Evolutionary conservation across 352 stramenopile genomes (phyloP), one percentile per base, ranked within the genome.

Genomic region (Pythium utonaiense): DNA sequence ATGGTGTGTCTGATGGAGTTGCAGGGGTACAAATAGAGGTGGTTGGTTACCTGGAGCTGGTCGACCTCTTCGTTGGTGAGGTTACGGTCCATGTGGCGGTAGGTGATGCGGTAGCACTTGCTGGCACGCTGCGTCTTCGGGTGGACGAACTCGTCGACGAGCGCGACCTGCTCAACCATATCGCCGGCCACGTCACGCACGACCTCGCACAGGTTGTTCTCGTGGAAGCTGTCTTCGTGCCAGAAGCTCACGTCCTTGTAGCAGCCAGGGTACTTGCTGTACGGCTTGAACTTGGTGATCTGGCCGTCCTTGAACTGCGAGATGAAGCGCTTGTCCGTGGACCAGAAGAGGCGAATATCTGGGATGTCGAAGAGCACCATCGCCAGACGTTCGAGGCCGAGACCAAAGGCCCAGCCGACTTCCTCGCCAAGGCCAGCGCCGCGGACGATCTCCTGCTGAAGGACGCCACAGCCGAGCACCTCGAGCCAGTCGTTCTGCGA

Each of bases 281-380:
- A 99, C 9, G 96, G 90, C 69, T 98, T 96, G 70, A 99, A 99
- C 62, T 91, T 96, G 22, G 86, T 90, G 78, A 98, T 98, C 62
- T 95, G 56, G 12, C 94, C 96, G 56, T 95, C 80, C 65, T 92
- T 75, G 70, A 97, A 97, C 63, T 97, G 91, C 60, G 81, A 98
- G 48, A 91, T 78, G 71, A 98, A 98, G 33, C 97, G 83, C 58
- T 83, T 49, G 77, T 99, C 97, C 33, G 97, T 73, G 0, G 89
- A 97, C 97, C 97, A 99, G 81, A 99, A 99, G 14, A 99, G 71
- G 34, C 98, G 96, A 79, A 99, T 99, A 67, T 99, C 98, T 3
- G 98, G 97, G 72, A 99, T 99, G 48, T 98, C 78, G 75, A 99
- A 99, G 21, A 99, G 76, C 25, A 99, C 96, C 98, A 99, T 99